Conservation (phyloP, 169 alveolate species). For the Plasmodium ovale region DNA sequence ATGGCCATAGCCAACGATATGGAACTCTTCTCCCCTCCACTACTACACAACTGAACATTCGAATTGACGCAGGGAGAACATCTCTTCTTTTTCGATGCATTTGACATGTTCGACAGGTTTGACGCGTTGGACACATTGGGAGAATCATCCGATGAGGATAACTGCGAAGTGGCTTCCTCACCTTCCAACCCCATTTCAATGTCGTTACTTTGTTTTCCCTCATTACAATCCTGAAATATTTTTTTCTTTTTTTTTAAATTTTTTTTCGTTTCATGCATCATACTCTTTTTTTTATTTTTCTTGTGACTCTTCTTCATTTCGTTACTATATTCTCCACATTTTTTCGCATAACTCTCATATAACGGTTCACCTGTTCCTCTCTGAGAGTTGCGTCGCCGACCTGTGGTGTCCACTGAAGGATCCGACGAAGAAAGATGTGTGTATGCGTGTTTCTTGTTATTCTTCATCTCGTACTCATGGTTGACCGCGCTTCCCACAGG, state of each 20-base stretch:
- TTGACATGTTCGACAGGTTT: slow-evolving; percentile 23
- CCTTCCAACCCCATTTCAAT: too few relatives aligned
- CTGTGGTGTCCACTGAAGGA: slow-evolving; percentile 30
- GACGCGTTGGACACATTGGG: slow-evolving; percentile 48
- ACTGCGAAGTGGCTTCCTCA: slow-evolving; percentile 23
- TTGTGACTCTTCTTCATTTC: slow-evolving; percentile 5
- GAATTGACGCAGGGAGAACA: neutral
- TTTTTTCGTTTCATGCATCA: slow-evolving; percentile 29
- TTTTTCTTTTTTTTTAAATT: slow-evolving; percentile 72
- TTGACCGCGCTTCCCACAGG: too few relatives aligned
- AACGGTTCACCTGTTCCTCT: neutral
- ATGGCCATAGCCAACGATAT: neutral
- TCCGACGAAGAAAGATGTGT: slow-evolving; percentile 18
- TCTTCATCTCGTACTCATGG: slow-evolving; percentile 38
- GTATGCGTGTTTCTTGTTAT: slow-evolving; percentile 43
- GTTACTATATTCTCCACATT: slow-evolving; percentile 13
- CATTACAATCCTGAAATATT: slow-evolving; percentile 48
- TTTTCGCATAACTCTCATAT: neutral
- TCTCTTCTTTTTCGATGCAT: slow-evolving; percentile 3
- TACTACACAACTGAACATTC: neutral
- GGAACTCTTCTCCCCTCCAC: neutral
- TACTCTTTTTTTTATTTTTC: slow-evolving; percentile 44
- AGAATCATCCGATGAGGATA: slow-evolving; percentile 37
- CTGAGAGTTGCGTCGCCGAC: neutral
- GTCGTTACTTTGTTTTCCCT: slow-evolving; percentile 3